These are phyloP conservation scores for Cyclanthera cordifolia DNA, from an alignment of 306 rosid genomes.

Conservation along the genomic window DNA sequence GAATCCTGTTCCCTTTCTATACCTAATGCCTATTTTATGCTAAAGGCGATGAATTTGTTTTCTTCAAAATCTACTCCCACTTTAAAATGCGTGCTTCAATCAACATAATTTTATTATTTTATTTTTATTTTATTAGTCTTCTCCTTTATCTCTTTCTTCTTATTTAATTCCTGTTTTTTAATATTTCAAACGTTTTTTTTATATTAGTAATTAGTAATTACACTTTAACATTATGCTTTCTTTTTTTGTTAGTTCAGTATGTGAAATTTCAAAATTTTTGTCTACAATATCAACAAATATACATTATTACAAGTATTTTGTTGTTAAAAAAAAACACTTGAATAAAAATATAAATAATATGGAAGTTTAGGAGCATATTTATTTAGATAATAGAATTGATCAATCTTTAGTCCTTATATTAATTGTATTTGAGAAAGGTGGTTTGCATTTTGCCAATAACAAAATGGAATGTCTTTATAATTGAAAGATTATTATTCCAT, in stretches of 20 bases:
- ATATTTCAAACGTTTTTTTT: too few species aligned
- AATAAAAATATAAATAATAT: neutral
- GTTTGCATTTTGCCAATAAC: neutral
- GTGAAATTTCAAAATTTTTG: neutral
- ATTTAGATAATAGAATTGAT: neutral
- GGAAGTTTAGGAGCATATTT: neutral
- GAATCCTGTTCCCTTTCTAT: neutral
- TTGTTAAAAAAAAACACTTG: neutral
- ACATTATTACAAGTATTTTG: neutral
- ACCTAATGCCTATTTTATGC: conserved; percentile 21
- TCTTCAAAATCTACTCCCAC: conserved; percentile 22
- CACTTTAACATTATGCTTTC: neutral
- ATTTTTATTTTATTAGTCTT: neutral
- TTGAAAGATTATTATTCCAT: neutral
- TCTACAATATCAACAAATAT: too few species aligned
- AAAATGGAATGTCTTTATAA: neutral
- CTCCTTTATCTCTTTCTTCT: neutral
- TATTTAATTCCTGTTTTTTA: too few species aligned
- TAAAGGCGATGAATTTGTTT: conserved; percentile 8
- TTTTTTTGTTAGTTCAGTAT: too few species aligned
- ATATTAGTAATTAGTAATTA: neutral
- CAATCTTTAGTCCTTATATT: neutral
- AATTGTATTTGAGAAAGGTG: neutral
- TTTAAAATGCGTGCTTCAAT: neutral
- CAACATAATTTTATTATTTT: neutral